A percentile compares a stretch with the other conserved stretches of the same genome.
phyloP scores from a whole-genome alignment of 495 filamentous ascomycete genomes.

The Penicillium robsamsonii region DNA sequence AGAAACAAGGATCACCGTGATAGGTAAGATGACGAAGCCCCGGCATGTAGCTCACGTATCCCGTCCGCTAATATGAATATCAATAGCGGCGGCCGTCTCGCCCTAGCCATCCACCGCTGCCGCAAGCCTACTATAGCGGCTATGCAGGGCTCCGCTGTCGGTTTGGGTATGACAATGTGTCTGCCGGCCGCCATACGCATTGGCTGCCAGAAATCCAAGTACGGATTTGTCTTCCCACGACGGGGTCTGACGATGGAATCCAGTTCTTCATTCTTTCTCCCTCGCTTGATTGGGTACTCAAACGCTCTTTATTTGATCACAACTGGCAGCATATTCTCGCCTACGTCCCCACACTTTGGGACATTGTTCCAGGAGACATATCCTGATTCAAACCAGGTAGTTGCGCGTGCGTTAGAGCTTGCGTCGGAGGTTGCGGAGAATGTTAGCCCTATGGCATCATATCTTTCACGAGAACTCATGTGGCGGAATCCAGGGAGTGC shows the following conservation, averaged over 20 bases:
- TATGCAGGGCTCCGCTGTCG: constrained; percentile 57
- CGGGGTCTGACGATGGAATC: constrained; percentile 58
- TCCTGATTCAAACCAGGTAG: constrained; percentile 43
- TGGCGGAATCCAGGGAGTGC: constrained; percentile 48
- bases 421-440: constrained; percentile 53
- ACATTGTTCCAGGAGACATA: constrained; percentile 51
- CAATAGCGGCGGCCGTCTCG: constrained; percentile 26
- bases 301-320: constrained; percentile 47
- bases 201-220: constrained; percentile 43
- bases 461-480: constrained; percentile 54
- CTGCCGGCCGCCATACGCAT: constrained; percentile 54
- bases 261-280: constrained; percentile 54
- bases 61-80: neutral
- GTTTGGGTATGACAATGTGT: constrained; percentile 60
- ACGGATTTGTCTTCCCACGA: constrained; percentile 57
- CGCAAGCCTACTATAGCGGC: constrained; percentile 58
- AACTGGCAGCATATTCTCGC: constrained; percentile 20
- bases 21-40: neutral
- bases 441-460: constrained; percentile 45
- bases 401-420: constrained; percentile 51
- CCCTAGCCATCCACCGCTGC: constrained; percentile 55
- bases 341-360: constrained; percentile 22
- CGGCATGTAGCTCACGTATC: no score
- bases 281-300: constrained; percentile 50
- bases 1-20: constrained; percentile 13